phyloP scores from a whole-genome alignment of 768 basidiomycete genomes.

The Psilocybe cyanescens region DNA sequence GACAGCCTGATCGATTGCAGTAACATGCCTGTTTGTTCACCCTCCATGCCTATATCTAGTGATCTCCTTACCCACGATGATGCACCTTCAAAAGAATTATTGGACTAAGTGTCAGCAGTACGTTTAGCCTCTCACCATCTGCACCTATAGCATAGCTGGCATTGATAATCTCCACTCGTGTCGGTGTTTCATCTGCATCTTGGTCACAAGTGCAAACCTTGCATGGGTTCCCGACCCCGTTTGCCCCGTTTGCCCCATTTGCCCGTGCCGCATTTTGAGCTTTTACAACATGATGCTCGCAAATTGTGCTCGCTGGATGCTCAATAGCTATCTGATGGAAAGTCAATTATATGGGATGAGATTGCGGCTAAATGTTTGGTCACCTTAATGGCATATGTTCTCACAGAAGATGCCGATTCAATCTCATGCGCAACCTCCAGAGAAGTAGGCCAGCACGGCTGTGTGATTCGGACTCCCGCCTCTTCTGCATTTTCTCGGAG shows the following conservation, averaged over 20 bases:
- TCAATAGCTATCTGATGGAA: not conserved
- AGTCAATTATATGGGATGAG: not conserved
- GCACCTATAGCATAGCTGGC: constrained; percentile 15
- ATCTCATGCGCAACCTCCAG: not conserved
- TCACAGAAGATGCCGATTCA: not conserved
- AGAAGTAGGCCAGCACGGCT: constrained; percentile 12
- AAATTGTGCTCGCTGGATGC: not conserved
- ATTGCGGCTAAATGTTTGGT: not conserved
- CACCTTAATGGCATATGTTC: not conserved
- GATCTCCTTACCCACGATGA: constrained; percentile 14
- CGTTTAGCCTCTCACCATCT: constrained; percentile 5
- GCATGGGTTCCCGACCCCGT: too few relatives aligned
- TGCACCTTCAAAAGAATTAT: constrained; percentile 1
- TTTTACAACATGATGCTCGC: not conserved
- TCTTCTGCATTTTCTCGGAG: constrained; percentile 12
- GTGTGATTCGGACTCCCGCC: constrained; percentile 6
- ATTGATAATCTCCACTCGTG: constrained; percentile 1
- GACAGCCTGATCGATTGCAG: not conserved
- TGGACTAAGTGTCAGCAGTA: not conserved
- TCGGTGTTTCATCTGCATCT: not conserved
- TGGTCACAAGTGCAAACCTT: not conserved
- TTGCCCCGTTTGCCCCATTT: not conserved
- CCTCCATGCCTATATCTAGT: constrained; percentile 12
- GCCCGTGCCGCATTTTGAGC: not conserved
- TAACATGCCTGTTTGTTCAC: constrained; percentile 14